Evolutionary conservation across 2,329 filamentous ascomycete species (phyloP).

Genomic region (Cladosporium oxysporum): DNA sequence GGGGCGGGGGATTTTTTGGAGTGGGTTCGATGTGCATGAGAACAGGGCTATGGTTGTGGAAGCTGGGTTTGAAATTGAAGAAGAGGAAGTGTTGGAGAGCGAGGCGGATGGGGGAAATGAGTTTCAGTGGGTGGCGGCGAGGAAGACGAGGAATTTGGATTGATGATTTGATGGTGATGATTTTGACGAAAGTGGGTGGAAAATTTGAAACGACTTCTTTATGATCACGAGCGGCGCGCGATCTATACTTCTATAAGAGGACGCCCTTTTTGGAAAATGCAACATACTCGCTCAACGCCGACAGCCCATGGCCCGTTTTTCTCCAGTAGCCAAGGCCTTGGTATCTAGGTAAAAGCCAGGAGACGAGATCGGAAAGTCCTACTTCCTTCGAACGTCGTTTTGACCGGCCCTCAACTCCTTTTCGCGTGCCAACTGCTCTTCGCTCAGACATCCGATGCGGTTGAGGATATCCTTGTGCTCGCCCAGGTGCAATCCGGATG

Average conservation of each 20-base stretch:
- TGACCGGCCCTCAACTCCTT: slow-evolving; percentile 34
- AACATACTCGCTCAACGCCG: slow-evolving; percentile 11
- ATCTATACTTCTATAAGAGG: slow-evolving; percentile 15
- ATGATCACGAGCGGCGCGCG: not conserved
- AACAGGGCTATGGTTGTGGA: slow-evolving; percentile 40
- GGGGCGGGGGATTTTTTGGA: slow-evolving; percentile 34
- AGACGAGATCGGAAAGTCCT: not conserved
- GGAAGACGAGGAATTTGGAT: slow-evolving; percentile 19
- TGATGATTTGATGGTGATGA: not conserved
- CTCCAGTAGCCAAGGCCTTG: not conserved
- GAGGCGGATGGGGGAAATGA: slow-evolving; percentile 29
- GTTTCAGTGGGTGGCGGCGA: slow-evolving; percentile 31
- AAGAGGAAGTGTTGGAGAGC: slow-evolving; percentile 23
- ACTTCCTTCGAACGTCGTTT: slow-evolving; percentile 14
- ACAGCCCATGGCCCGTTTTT: slow-evolving; percentile 9
- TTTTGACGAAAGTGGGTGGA: slow-evolving; percentile 19
- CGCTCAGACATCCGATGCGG: slow-evolving; percentile 68
- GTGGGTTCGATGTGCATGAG: slow-evolving; percentile 35
- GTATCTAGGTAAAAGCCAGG: not conserved
- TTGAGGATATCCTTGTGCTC: slow-evolving; percentile 80
- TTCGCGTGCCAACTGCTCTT: slow-evolving; percentile 38
- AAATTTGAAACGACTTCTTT: not conserved
- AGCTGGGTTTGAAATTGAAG: slow-evolving; percentile 38
- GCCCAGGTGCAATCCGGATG: slow-evolving; percentile 53
- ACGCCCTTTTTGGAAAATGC: not conserved